phyloP scores from a whole-genome alignment of 345 rosid species.

The Salix brachista region DNA sequence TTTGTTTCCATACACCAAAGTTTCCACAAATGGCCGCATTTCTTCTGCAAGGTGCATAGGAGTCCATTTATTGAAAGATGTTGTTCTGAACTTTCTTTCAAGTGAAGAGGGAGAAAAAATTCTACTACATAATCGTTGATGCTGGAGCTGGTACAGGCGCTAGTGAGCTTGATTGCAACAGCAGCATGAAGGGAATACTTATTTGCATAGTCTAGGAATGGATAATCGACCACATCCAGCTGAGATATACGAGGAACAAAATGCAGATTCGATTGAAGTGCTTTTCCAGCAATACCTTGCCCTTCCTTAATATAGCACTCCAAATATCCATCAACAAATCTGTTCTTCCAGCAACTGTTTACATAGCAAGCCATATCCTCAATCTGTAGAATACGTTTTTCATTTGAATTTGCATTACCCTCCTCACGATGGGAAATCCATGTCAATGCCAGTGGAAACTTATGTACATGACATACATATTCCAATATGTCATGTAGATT shows the following conservation, averaged over 20 bases:
- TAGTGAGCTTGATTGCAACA: neutral
- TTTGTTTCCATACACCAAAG: too few species aligned
- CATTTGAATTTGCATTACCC: neutral
- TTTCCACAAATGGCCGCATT: neutral
- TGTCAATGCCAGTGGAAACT: neutral
- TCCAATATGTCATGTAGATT: neutral
- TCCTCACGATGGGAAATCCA: neutral
- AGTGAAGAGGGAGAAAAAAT: neutral
- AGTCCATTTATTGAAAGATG: neutral
- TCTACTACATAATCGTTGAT: neutral
- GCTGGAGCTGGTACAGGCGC: neutral
- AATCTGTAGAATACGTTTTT: neutral
- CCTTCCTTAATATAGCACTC: neutral
- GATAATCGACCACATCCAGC: neutral
- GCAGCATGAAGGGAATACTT: neutral
- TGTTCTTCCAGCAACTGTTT: neutral
- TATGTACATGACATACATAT: neutral
- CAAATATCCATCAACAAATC: neutral
- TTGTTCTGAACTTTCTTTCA: neutral
- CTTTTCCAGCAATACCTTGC: neutral
- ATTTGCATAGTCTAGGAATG: neutral
- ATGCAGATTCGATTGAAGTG: neutral
- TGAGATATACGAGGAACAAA: neutral
- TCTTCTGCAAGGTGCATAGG: neutral
- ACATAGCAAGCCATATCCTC: neutral